Percentiles rank a stretch among this genome's conserved stretches.
Evolutionary conservation across 2,329 filamentous ascomycete species (phyloP).

Genomic region (Hymenoscyphus scutula): DNA sequence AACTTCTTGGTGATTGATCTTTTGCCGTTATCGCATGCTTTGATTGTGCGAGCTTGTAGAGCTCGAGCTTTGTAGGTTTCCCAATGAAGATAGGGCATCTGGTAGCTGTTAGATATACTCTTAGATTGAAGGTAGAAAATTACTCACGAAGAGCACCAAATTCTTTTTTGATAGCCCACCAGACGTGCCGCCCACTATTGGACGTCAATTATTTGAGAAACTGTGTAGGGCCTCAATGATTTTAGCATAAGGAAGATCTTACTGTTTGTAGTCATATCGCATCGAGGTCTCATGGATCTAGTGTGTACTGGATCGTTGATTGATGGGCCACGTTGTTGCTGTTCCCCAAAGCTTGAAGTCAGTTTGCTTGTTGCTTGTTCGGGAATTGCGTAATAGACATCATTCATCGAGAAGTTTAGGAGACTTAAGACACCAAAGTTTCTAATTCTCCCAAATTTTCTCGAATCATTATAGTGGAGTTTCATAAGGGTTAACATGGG

Average conservation of each 20-base stretch:
- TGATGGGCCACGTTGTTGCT: constrained; percentile 3
- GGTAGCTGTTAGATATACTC: background rate
- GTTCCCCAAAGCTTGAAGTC: too few relatives aligned
- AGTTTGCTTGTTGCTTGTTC: too few relatives aligned
- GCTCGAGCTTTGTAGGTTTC: constrained; percentile 21
- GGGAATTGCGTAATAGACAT: too few relatives aligned
- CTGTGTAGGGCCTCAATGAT: background rate
- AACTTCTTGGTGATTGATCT: constrained; percentile 5
- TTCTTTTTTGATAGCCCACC: background rate
- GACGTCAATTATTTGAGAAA: background rate
- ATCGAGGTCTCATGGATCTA: constrained; percentile 2
- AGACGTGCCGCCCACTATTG: background rate
- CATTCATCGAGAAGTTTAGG: too few relatives aligned
- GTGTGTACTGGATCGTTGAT: constrained; percentile 1
- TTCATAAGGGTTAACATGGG: too few relatives aligned
- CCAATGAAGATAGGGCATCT: constrained; percentile 29
- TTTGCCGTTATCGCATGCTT: background rate
- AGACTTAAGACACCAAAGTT: too few relatives aligned
- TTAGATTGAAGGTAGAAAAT: background rate
- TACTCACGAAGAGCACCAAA: background rate
- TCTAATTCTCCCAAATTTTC: too few relatives aligned
- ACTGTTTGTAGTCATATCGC: background rate
- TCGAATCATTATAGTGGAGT: too few relatives aligned
- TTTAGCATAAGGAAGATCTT: background rate
- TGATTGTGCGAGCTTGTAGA: constrained; percentile 4